Evolutionary conservation across 805 yeast species (phyloP).

Genomic region (Spathaspora passalidarum): DNA sequence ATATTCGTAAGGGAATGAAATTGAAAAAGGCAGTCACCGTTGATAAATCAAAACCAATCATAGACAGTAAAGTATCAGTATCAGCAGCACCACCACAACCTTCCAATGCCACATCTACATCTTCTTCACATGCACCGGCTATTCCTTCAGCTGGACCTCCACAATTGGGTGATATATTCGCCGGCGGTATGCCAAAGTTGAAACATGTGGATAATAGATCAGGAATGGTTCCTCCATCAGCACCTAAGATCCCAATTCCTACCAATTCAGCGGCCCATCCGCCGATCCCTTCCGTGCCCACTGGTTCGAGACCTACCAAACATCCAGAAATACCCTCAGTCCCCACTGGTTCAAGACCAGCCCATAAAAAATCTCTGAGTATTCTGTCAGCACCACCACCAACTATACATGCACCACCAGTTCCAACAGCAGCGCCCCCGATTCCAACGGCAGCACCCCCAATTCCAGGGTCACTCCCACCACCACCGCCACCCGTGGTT

Average conservation of each 20-base stretch:
- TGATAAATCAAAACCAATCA: conserved; percentile 54
- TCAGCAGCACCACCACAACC: conserved; percentile 22
- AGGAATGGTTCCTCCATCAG: conserved; percentile 33
- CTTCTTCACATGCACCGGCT: conserved; percentile 19
- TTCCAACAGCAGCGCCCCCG: conserved; percentile 15
- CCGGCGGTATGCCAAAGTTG: conserved; percentile 78
- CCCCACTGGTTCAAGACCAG: conserved; percentile 13
- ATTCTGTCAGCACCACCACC: conserved; percentile 20
- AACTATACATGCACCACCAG: conserved; percentile 21
- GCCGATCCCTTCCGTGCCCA: not conserved
- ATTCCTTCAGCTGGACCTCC: conserved; percentile 36
- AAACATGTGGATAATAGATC: conserved; percentile 40
- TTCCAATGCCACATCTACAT: conserved; percentile 7
- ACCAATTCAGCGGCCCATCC: not conserved
- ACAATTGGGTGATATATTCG: conserved; percentile 64
- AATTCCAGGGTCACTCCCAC: conserved; percentile 7
- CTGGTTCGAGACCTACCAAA: conserved; percentile 11
- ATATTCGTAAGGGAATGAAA: conserved; percentile 61
- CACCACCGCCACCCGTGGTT: conserved; percentile 4
- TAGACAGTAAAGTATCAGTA: conserved; percentile 45
- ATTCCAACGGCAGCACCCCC: conserved; percentile 13
- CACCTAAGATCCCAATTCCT: conserved; percentile 36
- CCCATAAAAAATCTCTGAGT: conserved; percentile 3
- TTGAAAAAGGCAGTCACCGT: conserved; percentile 43
- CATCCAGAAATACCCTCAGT: not conserved